Conservation (phyloP, 148 eudicot genomes). For the Dianthus caryophyllus region DNA sequence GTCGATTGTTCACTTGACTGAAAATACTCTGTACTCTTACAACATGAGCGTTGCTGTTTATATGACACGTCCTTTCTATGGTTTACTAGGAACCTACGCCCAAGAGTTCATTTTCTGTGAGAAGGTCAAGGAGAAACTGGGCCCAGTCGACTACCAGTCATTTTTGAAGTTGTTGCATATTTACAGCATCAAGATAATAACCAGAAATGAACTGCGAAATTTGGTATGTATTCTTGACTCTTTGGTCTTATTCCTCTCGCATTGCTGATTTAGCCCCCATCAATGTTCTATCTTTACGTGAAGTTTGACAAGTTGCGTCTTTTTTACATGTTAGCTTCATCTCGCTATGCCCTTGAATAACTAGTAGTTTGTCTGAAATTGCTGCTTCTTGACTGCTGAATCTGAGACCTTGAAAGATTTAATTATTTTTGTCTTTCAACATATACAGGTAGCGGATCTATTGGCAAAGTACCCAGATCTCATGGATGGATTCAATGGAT, state of each 20-base stretch:
- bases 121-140: conserved; percentile 87
- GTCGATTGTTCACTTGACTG: not conserved
- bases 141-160: conserved; percentile 81
- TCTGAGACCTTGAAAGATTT: not conserved
- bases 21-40: not conserved
- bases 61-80: conserved; percentile 16
- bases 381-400: conserved; percentile 6
- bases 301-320: conserved; percentile 11
- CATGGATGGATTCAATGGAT: conserved; percentile 90
- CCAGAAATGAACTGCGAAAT: conserved; percentile 72
- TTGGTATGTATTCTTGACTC: conserved; percentile 49
- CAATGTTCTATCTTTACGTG: not conserved
- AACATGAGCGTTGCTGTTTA: not conserved
- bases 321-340: not conserved
- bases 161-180: conserved; percentile 96
- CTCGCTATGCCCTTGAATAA: not conserved
- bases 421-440: not conserved
- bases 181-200: conserved; percentile 90
- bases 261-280: not conserved
- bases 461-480: conserved; percentile 88
- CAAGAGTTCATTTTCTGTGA: conserved; percentile 81
- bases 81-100: conserved; percentile 55
- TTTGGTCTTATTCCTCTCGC: conserved; percentile 2
- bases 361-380: not conserved
- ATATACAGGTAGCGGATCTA: conserved; percentile 72